A percentile compares a stretch with the other conserved stretches of the same genome.
Evolutionary conservation across 2,329 filamentous ascomycete species (phyloP).

Genomic region (Pseudogymnoascus sp.): DNA sequence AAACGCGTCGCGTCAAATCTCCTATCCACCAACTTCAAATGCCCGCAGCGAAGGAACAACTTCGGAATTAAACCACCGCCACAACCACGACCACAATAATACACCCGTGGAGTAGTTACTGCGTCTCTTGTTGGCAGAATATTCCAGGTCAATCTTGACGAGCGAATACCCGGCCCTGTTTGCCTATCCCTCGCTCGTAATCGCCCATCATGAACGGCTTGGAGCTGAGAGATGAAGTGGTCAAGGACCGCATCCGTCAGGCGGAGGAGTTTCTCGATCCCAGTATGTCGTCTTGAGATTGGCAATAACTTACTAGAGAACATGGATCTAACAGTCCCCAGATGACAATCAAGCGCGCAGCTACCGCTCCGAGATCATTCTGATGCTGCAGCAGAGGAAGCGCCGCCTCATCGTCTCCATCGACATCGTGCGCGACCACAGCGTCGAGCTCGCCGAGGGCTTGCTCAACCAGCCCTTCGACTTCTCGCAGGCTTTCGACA

Average conservation of each 20-base stretch:
- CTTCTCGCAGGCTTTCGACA: constrained; percentile 78
- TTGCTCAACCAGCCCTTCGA: constrained; percentile 83
- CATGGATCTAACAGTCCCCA: constrained; percentile 27
- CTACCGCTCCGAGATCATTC: constrained; percentile 82
- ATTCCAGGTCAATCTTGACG: neutral
- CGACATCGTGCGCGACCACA: constrained; percentile 87
- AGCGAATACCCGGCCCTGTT: neutral
- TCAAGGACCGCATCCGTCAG: constrained; percentile 72
- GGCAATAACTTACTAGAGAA: neutral
- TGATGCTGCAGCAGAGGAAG: constrained; percentile 62
- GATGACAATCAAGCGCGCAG: constrained; percentile 52
- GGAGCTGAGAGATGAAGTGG: constrained; percentile 76
- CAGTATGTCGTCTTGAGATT: constrained; percentile 45
- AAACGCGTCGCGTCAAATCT: constrained; percentile 7
- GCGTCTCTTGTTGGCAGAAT: neutral
- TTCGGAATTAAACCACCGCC: neutral
- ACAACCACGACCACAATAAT: neutral
- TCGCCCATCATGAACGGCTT: constrained; percentile 50
- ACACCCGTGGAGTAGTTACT: neutral
- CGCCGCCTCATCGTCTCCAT: constrained; percentile 64
- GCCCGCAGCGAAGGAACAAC: neutral
- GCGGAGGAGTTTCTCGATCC: constrained; percentile 94
- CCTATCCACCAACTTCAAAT: neutral
- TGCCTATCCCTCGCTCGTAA: neutral
- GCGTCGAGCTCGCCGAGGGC: constrained; percentile 65